These are phyloP conservation scores for Glycine tomentella DNA, from an alignment of 306 rosid genomes.

Conservation along the genomic window DNA sequence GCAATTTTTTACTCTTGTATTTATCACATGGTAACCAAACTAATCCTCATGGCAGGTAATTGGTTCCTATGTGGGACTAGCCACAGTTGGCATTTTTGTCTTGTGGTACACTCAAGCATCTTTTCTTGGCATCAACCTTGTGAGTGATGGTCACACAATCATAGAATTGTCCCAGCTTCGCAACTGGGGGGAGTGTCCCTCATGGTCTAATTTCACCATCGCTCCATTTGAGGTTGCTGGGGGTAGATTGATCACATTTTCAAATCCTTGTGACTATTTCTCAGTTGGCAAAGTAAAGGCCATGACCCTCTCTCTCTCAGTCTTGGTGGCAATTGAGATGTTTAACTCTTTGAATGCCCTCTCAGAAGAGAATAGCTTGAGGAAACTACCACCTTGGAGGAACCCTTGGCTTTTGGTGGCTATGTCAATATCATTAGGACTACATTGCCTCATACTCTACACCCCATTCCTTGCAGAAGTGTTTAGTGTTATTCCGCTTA, in stretches of 20 bases:
- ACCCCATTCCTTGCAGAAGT: constrained; percentile 71
- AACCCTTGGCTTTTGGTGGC: constrained; percentile 91
- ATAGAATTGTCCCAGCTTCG: constrained; percentile 76
- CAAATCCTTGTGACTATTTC: constrained; percentile 84
- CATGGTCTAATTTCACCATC: constrained; percentile 73
- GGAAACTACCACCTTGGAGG: constrained; percentile 84
- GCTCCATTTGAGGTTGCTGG: constrained; percentile 65
- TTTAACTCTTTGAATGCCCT: constrained; percentile 82
- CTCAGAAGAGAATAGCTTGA: constrained; percentile 78
- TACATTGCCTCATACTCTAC: constrained; percentile 79
- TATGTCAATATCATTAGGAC: constrained; percentile 72
- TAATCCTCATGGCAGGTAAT: constrained; percentile 65
- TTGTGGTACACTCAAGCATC: constrained; percentile 89
- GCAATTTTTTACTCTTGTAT: no score
- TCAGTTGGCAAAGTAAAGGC: constrained; percentile 85
- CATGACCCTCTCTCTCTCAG: constrained; percentile 82
- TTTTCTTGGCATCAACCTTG: constrained; percentile 74
- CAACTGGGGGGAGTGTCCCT: constrained; percentile 73
- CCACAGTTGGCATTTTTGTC: constrained; percentile 82
- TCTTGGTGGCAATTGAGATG: constrained; percentile 89
- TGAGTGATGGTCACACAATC: constrained; percentile 76
- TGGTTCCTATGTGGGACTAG: constrained; percentile 84
- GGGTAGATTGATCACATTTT: constrained; percentile 62
- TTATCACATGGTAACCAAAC: constrained; percentile 24
- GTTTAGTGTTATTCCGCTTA: constrained; percentile 76